These are phyloP conservation scores for Penicillium paxilli DNA, from an alignment of 495 filamentous ascomycete genomes.

Conservation along the genomic window DNA sequence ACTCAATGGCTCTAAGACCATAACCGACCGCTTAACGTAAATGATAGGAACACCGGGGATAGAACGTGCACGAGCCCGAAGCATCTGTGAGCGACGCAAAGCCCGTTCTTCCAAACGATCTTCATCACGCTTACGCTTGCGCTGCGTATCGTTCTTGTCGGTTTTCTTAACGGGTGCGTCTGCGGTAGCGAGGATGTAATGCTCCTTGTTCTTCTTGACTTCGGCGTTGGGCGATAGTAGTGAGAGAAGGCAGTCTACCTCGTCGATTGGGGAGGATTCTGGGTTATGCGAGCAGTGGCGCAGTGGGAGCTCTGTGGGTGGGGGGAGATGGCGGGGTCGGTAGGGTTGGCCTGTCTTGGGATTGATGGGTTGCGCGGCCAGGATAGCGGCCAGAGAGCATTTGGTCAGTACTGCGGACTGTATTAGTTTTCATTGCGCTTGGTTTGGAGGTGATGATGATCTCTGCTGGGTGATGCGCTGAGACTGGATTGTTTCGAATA, in stretches of 20 bases:
- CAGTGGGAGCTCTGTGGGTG: constrained; percentile 64
- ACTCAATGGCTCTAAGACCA: constrained; percentile 91
- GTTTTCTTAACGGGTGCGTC: constrained; percentile 34
- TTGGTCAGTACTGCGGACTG: constrained; percentile 57
- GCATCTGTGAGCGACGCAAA: constrained; percentile 31
- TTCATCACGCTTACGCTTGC: constrained; percentile 28
- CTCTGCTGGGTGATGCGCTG: neutral
- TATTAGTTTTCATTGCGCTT: constrained; percentile 8
- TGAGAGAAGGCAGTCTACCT: constrained; percentile 73
- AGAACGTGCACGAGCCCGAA: constrained; percentile 36
- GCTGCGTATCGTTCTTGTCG: constrained; percentile 20
- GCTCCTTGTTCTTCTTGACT: constrained; percentile 72
- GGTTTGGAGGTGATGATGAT: neutral
- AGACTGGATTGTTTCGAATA: neutral
- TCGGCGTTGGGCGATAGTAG: constrained; percentile 72
- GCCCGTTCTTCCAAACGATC: constrained; percentile 36
- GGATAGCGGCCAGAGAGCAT: constrained; percentile 52
- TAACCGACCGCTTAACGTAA: constrained; percentile 81
- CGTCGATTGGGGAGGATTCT: constrained; percentile 71
- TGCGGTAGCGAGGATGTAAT: constrained; percentile 82
- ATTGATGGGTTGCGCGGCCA: constrained; percentile 45
- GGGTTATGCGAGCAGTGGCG: constrained; percentile 88
- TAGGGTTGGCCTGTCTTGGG: constrained; percentile 45
- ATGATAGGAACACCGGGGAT: constrained; percentile 77
- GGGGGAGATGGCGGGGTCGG: constrained; percentile 43